These are phyloP conservation scores for Puccinia horiana DNA, from an alignment of 1,284 basidiomycete species.

Conservation along the genomic window DNA sequence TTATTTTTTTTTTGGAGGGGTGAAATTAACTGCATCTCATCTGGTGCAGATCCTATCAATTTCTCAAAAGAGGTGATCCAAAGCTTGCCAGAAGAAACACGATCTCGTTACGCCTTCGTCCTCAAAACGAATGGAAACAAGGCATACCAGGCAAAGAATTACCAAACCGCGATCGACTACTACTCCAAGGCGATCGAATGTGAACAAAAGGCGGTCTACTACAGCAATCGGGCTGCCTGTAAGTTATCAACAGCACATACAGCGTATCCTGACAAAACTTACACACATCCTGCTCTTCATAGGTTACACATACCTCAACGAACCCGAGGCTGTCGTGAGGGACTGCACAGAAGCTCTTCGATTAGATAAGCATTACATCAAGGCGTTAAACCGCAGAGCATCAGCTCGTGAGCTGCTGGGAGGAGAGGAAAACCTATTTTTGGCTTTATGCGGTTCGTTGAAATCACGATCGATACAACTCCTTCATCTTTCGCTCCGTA, in stretches of 20 bases:
- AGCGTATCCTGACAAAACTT: background rate
- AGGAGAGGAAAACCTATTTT: constrained; percentile 65
- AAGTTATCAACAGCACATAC: constrained; percentile 55
- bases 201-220: constrained; percentile 83
- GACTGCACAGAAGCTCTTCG: constrained; percentile 88
- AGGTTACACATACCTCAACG: constrained; percentile 88
- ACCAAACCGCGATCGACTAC: constrained; percentile 72
- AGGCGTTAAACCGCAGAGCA: constrained; percentile 90
- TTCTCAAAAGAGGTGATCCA: constrained; percentile 37
- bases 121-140: constrained; percentile 89
- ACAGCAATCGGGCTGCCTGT: constrained; percentile 97
- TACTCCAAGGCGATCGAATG: constrained; percentile 87
- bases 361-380: constrained; percentile 84
- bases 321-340: constrained; percentile 78
- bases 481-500: background rate
- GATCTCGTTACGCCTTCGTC: constrained; percentile 71
- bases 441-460: constrained; percentile 69
- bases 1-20: background rate
- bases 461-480: background rate
- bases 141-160: constrained; percentile 79
- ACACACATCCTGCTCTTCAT: background rate
- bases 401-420: constrained; percentile 79
- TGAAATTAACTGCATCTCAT: background rate
- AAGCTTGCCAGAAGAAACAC: constrained; percentile 64
- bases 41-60: constrained; percentile 18